phyloP scores from a whole-genome alignment of 345 rosid species.

The Bretschneidera sinensis region DNA sequence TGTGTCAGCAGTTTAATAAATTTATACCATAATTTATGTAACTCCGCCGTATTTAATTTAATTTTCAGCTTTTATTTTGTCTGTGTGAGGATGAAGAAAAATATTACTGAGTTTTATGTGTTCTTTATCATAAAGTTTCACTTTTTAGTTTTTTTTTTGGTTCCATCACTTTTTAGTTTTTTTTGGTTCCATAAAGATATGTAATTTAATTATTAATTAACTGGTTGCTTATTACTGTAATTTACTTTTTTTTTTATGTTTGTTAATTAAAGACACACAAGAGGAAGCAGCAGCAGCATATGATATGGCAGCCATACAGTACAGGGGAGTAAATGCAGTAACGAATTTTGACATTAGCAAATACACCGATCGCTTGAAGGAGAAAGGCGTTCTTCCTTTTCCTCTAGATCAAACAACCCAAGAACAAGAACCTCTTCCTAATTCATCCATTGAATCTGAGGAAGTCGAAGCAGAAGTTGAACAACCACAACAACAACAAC shows the following conservation, averaged over 20 bases:
- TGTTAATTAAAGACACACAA: constrained; percentile 70
- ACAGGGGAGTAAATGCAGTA: constrained; percentile 87
- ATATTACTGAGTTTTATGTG: too few species aligned
- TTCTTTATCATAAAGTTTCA: too few species aligned
- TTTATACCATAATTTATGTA: too few species aligned
- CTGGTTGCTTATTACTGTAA: too few species aligned
- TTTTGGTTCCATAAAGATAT: too few species aligned
- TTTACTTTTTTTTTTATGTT: too few species aligned
- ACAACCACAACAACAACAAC: constrained; percentile 9
- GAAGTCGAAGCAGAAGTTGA: constrained; percentile 13
- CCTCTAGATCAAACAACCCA: constrained; percentile 25
- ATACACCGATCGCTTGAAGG: constrained; percentile 62
- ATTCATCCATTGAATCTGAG: constrained; percentile 14
- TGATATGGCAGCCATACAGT: constrained; percentile 93
- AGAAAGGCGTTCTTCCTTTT: constrained; percentile 43
- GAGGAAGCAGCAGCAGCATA: constrained; percentile 98
- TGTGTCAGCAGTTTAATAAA: background rate
- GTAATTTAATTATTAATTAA: too few species aligned
- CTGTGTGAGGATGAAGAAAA: too few species aligned
- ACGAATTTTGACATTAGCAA: constrained; percentile 77
- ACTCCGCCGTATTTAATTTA: too few species aligned
- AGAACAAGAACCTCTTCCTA: constrained; percentile 8
- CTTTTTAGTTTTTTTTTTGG: too few species aligned
- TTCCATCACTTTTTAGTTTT: too few species aligned
- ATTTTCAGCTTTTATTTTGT: too few species aligned